These are phyloP conservation scores for Nigrospora sphaerica DNA, from an alignment of 2,329 filamentous ascomycete species.

Conservation along the genomic window DNA sequence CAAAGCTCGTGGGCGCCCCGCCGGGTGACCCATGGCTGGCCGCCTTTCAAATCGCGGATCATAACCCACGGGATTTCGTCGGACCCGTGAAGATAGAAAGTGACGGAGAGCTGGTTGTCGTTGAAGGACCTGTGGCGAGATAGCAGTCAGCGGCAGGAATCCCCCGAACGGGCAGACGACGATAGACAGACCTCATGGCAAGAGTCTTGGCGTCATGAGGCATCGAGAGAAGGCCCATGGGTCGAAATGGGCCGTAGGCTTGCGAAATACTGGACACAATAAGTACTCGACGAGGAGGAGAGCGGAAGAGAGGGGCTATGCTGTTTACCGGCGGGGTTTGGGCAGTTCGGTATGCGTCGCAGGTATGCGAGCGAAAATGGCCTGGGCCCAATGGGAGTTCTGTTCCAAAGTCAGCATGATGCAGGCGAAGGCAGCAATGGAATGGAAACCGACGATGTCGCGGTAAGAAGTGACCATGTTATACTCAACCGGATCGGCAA, in stretches of 20 bases:
- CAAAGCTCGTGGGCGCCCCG: conserved; percentile 48
- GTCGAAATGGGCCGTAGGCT: conserved; percentile 20
- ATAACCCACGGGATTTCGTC: conserved; percentile 39
- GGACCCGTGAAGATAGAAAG: conserved; percentile 39
- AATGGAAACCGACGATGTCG: too few relatives aligned
- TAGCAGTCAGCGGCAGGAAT: background rate
- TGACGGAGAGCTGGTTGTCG: conserved; percentile 45
- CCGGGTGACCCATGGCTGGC: conserved; percentile 37
- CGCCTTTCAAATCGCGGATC: conserved; percentile 33
- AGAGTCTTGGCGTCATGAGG: conserved; percentile 42
- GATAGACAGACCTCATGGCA: conserved; percentile 40
- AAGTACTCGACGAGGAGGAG: background rate
- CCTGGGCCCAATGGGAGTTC: conserved; percentile 53
- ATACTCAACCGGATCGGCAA: background rate
- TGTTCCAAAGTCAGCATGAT: conserved; percentile 13
- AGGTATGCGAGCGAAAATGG: conserved; percentile 49
- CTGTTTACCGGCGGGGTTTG: conserved; percentile 27
- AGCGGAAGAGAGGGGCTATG: background rate
- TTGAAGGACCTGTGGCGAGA: conserved; percentile 41
- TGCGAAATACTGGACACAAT: conserved; percentile 9
- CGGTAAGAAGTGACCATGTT: too few relatives aligned
- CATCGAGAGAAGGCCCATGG: conserved; percentile 35
- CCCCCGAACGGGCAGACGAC: background rate
- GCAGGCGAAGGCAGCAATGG: background rate
- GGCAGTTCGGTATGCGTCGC: conserved; percentile 43